These are phyloP conservation scores for Capsicum pubescens DNA, from an alignment of 257 asterid species.

Conservation along the genomic window DNA sequence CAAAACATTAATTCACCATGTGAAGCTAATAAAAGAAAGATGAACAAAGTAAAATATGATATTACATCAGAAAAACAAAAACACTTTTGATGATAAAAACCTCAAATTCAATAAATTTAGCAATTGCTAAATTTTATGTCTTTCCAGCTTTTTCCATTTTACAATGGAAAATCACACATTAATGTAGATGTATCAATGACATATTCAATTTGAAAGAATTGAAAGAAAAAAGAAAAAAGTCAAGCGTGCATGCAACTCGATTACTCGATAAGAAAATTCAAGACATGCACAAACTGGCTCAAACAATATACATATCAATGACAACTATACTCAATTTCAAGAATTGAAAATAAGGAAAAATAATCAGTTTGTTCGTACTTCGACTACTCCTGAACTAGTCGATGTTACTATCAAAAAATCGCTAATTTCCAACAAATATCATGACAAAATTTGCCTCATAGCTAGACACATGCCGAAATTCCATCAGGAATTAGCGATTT, in stretches of 20 bases:
- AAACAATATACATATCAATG: not conserved
- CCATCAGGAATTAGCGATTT: too few relatives aligned
- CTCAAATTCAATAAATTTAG: not conserved
- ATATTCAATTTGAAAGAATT: not conserved
- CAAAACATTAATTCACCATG: constrained; percentile 6
- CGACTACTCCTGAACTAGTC: too few relatives aligned
- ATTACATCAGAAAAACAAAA: constrained; percentile 14
- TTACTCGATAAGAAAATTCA: not conserved
- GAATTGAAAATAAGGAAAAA: not conserved
- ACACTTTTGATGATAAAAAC: not conserved
- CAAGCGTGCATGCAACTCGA: not conserved
- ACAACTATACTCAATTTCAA: not conserved
- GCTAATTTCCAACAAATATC: too few relatives aligned
- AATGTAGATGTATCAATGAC: not conserved
- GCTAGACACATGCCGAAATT: too few relatives aligned
- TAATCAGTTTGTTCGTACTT: not conserved
- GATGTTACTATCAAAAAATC: too few relatives aligned
- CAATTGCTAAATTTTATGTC: not conserved
- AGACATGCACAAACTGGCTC: not conserved
- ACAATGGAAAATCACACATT: not conserved
- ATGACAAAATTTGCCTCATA: too few relatives aligned
- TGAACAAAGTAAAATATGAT: not conserved
- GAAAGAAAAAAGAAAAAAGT: too few relatives aligned
- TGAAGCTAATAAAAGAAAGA: not conserved
- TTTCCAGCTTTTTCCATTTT: not conserved